Evolutionary conservation across 768 basidiomycete species (phyloP).

Genomic region (Candolleomyces efflorescens): DNA sequence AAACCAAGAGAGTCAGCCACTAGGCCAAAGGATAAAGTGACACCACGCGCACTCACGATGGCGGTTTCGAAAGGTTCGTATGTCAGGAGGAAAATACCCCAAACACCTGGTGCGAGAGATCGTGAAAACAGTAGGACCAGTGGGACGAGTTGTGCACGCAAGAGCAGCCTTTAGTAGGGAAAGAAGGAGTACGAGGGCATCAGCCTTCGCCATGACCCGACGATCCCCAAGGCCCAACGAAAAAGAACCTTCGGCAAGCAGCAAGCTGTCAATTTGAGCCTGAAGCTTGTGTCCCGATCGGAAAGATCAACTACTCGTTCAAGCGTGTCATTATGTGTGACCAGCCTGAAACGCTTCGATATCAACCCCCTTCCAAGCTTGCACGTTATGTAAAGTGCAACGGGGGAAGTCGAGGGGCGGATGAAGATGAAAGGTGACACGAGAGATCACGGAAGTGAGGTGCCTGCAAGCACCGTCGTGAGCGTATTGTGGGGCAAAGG

Average conservation of each 20-base stretch:
- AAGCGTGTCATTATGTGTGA: constrained; percentile 3
- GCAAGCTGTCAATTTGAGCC: constrained; percentile 6
- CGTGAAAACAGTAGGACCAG: not conserved
- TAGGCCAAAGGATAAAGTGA: no score
- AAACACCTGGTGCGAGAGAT: not conserved
- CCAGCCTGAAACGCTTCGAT: constrained; percentile 6
- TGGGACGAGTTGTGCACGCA: not conserved
- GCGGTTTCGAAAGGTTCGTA: no score
- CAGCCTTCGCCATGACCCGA: constrained; percentile 12
- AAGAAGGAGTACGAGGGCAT: constrained; percentile 2
- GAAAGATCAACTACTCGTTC: constrained; percentile 8
- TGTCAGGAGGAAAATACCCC: no score
- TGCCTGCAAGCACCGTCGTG: not conserved
- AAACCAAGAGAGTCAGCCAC: no score
- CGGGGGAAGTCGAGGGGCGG: not conserved
- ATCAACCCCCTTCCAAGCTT: constrained; percentile 4
- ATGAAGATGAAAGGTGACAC: not conserved
- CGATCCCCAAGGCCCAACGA: constrained; percentile 9
- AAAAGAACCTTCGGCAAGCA: constrained; percentile 12
- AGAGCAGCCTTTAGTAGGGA: not conserved
- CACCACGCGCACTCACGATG: no score
- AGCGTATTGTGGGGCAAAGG: no score
- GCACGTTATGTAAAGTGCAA: constrained; percentile 5
- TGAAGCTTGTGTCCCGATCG: constrained; percentile 9
- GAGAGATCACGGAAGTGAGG: not conserved